Conservation (phyloP, 2,329 filamentous ascomycete genomes). For the Exophiala oligosperma region DNA sequence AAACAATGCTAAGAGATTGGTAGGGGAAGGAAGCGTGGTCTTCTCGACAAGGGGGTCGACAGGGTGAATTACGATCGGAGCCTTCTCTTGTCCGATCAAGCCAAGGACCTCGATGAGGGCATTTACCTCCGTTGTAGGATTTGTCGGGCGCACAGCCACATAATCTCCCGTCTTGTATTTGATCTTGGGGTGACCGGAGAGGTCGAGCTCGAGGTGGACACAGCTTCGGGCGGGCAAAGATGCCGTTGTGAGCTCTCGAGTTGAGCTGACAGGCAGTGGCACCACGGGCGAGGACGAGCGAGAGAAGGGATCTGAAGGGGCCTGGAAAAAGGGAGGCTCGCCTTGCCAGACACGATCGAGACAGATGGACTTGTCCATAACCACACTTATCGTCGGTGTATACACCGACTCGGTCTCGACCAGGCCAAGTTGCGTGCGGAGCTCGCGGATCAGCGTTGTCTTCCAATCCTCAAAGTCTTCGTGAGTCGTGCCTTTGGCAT, state of each 20-base stretch:
- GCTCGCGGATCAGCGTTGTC: constrained; percentile 34
- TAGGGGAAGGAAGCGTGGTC: constrained; percentile 83
- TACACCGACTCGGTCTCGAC: constrained; percentile 89
- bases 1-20: constrained; percentile 80
- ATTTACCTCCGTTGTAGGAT: constrained; percentile 40
- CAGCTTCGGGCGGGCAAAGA: constrained; percentile 37
- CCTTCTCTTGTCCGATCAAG: constrained; percentile 29
- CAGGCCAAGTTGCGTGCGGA: constrained; percentile 59
- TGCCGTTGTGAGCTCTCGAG: constrained; percentile 3
- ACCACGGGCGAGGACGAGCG: background rate
- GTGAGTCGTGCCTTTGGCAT: constrained; percentile 44
- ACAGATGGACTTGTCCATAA: constrained; percentile 41
- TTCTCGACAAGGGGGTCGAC: constrained; percentile 22
- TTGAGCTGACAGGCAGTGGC: background rate
- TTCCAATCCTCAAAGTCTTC: constrained; percentile 47
- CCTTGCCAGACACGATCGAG: constrained; percentile 28
- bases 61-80: constrained; percentile 24
- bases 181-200: constrained; percentile 36
- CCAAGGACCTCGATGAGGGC: constrained; percentile 35
- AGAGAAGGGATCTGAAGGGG: background rate
- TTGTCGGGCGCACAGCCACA: constrained; percentile 43
- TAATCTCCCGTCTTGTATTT: constrained; percentile 48
- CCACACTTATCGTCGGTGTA: constrained; percentile 77
- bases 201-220: constrained; percentile 40
- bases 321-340: constrained; percentile 2